Percentiles rank a stretch among this genome's conserved stretches.
phyloP scores from a whole-genome alignment of 345 rosid species.

The Cardiospermum halicacabum region DNA sequence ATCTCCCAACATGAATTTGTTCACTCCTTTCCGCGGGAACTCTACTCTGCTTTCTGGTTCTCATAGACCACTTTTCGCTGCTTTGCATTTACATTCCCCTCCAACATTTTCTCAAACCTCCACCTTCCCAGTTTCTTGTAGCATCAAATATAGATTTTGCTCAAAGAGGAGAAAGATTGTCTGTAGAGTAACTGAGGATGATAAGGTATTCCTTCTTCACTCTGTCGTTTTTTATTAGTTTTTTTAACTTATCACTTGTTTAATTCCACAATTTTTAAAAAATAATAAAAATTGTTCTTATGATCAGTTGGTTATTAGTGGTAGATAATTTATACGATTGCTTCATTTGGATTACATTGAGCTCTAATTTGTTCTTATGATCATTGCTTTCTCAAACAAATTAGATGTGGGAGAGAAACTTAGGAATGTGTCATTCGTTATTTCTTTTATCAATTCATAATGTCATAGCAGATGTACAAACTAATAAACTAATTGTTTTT shows the following conservation, averaged over 20 bases:
- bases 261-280: background rate
- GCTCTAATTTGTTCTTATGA: background rate
- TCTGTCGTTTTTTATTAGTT: background rate
- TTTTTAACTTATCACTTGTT: background rate
- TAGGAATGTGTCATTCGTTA: background rate
- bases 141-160: constrained; percentile 26
- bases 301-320: too few relatives aligned
- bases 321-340: too few relatives aligned
- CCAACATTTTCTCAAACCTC: constrained; percentile 11
- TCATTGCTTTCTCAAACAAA: background rate
- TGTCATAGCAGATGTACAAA: background rate
- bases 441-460: background rate
- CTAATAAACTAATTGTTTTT: too few relatives aligned
- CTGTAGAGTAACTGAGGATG: constrained; percentile 59
- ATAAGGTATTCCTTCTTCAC: constrained; percentile 40
- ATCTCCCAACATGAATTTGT: constrained; percentile 40
- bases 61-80: constrained; percentile 44
- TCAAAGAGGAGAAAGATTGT: constrained; percentile 43
- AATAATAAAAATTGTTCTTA: too few relatives aligned
- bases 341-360: background rate
- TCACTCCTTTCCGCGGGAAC: constrained; percentile 49
- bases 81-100: constrained; percentile 29
- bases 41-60: constrained; percentile 42
- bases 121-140: constrained; percentile 11
- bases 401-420: background rate